These are phyloP conservation scores for Pulveroboletus sp. DNA, from an alignment of 768 basidiomycete genomes.

Conservation along the genomic window DNA sequence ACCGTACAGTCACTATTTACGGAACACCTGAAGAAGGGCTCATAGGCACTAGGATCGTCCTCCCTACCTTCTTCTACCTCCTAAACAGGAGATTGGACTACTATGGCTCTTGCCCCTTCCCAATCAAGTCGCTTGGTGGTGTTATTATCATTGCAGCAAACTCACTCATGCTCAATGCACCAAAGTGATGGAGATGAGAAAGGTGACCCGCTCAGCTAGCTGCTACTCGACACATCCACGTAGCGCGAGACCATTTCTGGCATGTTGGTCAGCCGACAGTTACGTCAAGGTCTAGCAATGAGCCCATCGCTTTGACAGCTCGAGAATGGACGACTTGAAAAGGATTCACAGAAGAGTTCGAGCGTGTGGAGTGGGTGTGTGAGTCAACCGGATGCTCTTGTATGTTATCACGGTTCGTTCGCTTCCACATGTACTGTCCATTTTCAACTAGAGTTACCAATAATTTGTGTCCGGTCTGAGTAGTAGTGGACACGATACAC, in stretches of 20 bases:
- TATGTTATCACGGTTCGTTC: neutral
- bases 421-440: neutral
- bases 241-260: slow-evolving; percentile 28
- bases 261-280: slow-evolving; percentile 7
- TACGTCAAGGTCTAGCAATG: neutral
- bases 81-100: slow-evolving; percentile 49
- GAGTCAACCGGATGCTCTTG: neutral
- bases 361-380: neutral
- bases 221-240: neutral
- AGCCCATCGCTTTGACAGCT: slow-evolving; percentile 12
- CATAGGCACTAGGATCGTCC: slow-evolving; percentile 44
- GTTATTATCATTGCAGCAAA: slow-evolving; percentile 57
- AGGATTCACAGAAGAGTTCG: slow-evolving; percentile 3
- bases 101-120: slow-evolving; percentile 60
- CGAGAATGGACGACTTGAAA: slow-evolving; percentile 28
- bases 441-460: too few species aligned
- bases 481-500: too few species aligned
- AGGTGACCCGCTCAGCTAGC: slow-evolving; percentile 7
- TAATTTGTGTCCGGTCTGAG: too few species aligned
- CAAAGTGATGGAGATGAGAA: slow-evolving; percentile 30
- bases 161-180: slow-evolving; percentile 49
- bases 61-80: slow-evolving; percentile 48
- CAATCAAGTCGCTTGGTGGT: slow-evolving; percentile 64
- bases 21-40: slow-evolving; percentile 61
- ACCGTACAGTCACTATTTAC: slow-evolving; percentile 50